phyloP scores from a whole-genome alignment of 2,329 filamentous ascomycete species.

The Trichoderma lentiforme region DNA sequence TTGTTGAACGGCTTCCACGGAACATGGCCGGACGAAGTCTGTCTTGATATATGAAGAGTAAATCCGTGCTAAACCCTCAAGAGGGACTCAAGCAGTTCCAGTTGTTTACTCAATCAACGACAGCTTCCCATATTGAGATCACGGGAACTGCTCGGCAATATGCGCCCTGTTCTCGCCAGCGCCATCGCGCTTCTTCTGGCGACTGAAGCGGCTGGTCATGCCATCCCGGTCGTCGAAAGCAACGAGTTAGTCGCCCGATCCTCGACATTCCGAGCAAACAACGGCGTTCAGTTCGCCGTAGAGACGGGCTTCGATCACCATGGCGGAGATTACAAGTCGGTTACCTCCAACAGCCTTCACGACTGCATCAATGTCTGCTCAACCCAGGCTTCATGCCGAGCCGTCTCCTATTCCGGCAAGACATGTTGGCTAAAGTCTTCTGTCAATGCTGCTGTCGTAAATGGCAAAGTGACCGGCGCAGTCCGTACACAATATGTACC shows the following conservation, averaged over 20 bases:
- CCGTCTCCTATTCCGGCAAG: neutral
- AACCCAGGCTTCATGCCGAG: neutral
- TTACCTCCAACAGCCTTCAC: neutral
- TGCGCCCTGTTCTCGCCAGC: neutral
- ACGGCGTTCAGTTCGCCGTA: neutral
- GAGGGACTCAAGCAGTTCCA: neutral
- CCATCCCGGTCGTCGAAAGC: neutral
- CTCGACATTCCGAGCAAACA: neutral
- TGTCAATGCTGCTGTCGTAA: neutral
- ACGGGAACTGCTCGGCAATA: neutral
- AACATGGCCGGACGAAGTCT: neutral
- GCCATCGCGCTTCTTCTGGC: neutral
- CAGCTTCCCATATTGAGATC: neutral
- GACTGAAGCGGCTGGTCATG: neutral
- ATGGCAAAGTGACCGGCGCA: neutral
- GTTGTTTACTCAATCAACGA: neutral
- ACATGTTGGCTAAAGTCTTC: conserved; percentile 1
- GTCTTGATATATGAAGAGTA: neutral
- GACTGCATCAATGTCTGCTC: conserved; percentile 5
- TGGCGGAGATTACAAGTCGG: neutral
- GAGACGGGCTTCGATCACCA: neutral
- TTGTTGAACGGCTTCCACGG: neutral
- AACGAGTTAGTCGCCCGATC: neutral
- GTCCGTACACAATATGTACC: neutral
- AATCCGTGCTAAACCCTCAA: neutral